A percentile compares a stretch with the other conserved stretches of the same genome.
These are phyloP conservation scores for Dioscorea cayenensis DNA, from an alignment of 116 monocot species.

Conservation along the genomic window DNA sequence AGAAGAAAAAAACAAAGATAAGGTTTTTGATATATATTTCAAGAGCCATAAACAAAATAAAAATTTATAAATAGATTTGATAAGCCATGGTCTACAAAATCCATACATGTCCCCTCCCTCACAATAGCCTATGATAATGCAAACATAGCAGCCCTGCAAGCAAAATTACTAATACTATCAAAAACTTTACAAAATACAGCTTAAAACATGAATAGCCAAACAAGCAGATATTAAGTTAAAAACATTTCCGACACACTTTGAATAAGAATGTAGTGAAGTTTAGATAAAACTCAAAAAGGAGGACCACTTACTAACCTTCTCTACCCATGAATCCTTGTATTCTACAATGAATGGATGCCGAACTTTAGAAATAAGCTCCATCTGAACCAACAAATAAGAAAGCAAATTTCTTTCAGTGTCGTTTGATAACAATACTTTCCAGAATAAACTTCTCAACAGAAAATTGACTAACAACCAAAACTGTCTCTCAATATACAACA, in stretches of 20 bases:
- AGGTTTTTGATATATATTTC: not conserved
- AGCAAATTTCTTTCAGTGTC: not conserved
- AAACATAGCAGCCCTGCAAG: conserved; percentile 91
- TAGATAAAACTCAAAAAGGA: too few relatives aligned
- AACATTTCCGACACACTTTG: too few relatives aligned
- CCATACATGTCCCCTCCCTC: conserved; percentile 98
- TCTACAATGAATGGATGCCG: conserved; percentile 91
- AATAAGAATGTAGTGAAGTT: too few relatives aligned
- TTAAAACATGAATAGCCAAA: too few relatives aligned
- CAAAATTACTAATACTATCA: conserved; percentile 6
- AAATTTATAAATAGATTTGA: not conserved
- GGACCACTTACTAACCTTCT: conserved; percentile 29
- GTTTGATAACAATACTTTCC: not conserved
- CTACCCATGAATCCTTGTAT: conserved; percentile 99
- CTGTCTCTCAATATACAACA: not conserved
- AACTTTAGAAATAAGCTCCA: conserved; percentile 95
- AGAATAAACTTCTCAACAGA: not conserved
- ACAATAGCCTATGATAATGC: conserved; percentile 90
- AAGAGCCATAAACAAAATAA: not conserved
- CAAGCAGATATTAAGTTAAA: too few relatives aligned
- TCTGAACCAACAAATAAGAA: conserved; percentile 32
- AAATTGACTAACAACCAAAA: not conserved
- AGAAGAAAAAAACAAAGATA: not conserved
- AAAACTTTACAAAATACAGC: not conserved
- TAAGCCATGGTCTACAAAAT: not conserved